Conservation (phyloP, 1,139 yeast species). For the Diutina rugosa region DNA sequence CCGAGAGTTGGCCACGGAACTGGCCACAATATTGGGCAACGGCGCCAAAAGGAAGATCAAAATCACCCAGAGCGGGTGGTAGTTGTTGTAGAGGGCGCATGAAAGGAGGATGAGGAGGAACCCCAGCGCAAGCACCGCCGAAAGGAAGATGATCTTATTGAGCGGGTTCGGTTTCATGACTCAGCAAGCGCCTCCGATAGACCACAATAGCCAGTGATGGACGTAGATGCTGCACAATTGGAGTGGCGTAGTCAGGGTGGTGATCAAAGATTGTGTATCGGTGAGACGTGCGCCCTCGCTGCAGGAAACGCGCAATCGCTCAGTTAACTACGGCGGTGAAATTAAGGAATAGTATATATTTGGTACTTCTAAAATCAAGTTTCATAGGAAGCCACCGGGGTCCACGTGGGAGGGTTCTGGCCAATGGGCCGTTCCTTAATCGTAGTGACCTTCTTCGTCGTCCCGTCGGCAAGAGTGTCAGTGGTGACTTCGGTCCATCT, state of each 20-base stretch:
- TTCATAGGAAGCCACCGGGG: neutral
- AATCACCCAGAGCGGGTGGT: slow-evolving; percentile 60
- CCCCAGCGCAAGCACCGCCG: slow-evolving; percentile 62
- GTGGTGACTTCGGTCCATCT: neutral
- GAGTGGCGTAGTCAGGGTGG: neutral
- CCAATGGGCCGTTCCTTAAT: neutral
- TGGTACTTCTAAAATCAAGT: neutral
- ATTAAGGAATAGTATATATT: neutral
- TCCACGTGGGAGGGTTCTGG: neutral
- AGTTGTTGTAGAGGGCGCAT: slow-evolving; percentile 62
- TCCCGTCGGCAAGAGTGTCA: neutral
- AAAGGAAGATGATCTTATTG: slow-evolving; percentile 57
- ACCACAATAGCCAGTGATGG: neutral
- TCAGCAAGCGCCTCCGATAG: neutral
- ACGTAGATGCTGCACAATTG: neutral
- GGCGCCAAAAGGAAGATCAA: slow-evolving; percentile 59
- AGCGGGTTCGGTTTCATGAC: slow-evolving; percentile 32
- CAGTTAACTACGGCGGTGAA: neutral
- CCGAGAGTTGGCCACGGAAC: slow-evolving; percentile 27
- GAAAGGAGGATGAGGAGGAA: slow-evolving; percentile 58
- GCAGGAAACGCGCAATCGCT: neutral
- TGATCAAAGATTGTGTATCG: neutral
- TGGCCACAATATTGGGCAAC: slow-evolving; percentile 43
- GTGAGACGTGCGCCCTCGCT: neutral
- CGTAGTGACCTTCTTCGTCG: neutral